These are phyloP conservation scores for Debaryomyces hansenii DNA, from an alignment of 805 yeast genomes.

Conservation along the genomic window DNA sequence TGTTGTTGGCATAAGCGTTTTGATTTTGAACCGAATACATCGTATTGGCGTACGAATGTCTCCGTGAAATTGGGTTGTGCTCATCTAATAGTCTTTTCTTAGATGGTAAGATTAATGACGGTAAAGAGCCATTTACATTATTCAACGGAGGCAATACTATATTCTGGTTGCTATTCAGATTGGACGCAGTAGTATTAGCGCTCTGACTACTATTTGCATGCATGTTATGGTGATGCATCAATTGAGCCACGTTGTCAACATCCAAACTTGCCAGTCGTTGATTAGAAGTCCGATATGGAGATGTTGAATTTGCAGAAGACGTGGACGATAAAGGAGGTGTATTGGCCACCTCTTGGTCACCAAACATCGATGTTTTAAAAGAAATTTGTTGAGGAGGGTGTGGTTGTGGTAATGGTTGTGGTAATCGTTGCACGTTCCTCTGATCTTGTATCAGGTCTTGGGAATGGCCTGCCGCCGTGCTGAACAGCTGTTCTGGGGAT, in stretches of 20 bases:
- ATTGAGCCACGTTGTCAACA: not conserved
- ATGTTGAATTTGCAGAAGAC: too few relatives aligned
- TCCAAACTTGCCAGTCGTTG: conserved; percentile 22
- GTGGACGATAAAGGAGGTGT: not conserved
- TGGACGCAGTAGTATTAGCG: not conserved
- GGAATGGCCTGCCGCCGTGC: not conserved
- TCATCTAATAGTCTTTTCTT: conserved; percentile 31
- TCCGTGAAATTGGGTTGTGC: conserved; percentile 13
- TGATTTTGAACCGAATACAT: conserved; percentile 6
- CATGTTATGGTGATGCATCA: too few relatives aligned
- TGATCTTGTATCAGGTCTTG: not conserved
- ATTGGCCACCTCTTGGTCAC: conserved; percentile 3
- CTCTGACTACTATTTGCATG: conserved; percentile 1
- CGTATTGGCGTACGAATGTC: conserved; percentile 28
- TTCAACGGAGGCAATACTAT: conserved; percentile 16
- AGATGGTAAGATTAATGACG: conserved; percentile 11
- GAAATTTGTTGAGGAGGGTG: conserved; percentile 25
- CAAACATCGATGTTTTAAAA: conserved; percentile 44
- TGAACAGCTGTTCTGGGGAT: not conserved
- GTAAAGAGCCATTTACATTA: not conserved
- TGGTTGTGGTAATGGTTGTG: conserved; percentile 1
- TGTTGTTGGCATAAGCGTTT: not conserved
- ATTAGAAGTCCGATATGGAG: not conserved
- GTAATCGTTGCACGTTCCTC: not conserved
- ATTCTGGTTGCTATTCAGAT: conserved; percentile 7